Evolutionary conservation across 768 basidiomycete species (phyloP).

Genomic region (Russula virescens): DNA sequence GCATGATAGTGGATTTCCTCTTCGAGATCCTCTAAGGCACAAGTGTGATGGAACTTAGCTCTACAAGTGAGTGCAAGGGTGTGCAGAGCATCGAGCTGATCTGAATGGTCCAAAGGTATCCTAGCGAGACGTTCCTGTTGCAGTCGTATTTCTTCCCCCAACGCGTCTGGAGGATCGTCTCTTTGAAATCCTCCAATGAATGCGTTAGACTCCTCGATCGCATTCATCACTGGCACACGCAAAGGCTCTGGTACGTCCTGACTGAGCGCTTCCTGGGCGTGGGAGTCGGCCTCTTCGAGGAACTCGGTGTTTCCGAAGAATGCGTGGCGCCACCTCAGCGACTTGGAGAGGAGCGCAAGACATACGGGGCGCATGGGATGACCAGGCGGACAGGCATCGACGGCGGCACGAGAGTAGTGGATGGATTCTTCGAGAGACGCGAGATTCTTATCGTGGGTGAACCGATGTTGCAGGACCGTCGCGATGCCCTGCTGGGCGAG

Average conservation of each 20-base stretch:
- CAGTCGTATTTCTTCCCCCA: neutral
- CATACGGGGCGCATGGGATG: slow-evolving; percentile 1
- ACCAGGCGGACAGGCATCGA: neutral
- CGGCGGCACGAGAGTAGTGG: neutral
- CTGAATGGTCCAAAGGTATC: neutral
- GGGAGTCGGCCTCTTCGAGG: slow-evolving; percentile 4
- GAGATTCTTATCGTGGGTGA: slow-evolving; percentile 5
- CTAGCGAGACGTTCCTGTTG: neutral
- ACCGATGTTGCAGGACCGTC: neutral
- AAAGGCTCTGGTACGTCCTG: slow-evolving; percentile 1
- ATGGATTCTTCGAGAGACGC: slow-evolving; percentile 6
- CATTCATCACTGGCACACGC: neutral
- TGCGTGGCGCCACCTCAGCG: neutral
- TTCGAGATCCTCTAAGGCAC: slow-evolving; percentile 5
- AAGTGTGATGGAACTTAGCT: neutral
- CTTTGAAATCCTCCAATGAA: slow-evolving; percentile 4
- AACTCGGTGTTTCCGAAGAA: slow-evolving; percentile 8
- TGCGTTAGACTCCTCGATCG: neutral
- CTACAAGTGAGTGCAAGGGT: neutral
- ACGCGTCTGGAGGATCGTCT: neutral
- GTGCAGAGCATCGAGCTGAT: slow-evolving; percentile 2
- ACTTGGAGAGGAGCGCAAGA: slow-evolving; percentile 5
- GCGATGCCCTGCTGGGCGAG: neutral
- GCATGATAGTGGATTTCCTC: slow-evolving; percentile 1
- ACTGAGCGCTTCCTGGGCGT: neutral